Percentiles rank a stretch among this genome's conserved stretches.
phyloP scores from a whole-genome alignment of 129 eudicot species.

The Lactuca saligna region DNA sequence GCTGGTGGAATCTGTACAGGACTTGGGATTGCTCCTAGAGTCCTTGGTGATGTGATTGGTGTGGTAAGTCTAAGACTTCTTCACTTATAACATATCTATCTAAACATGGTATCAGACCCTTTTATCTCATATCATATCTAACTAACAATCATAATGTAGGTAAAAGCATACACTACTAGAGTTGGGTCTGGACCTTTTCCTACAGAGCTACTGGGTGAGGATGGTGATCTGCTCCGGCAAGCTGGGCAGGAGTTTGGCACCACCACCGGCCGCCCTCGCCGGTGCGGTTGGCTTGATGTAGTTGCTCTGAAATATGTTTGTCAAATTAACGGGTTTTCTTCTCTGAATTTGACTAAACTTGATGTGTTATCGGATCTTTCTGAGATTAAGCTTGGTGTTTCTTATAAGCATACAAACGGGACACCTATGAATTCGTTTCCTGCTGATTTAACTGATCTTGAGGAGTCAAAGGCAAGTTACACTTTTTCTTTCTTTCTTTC shows the following conservation, averaged over 20 bases:
- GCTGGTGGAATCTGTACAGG: constrained; percentile 99
- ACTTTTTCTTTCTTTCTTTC: not conserved
- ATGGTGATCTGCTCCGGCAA: constrained; percentile 70
- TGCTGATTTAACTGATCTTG: constrained; percentile 69
- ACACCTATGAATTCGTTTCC: constrained; percentile 73
- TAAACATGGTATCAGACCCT: not conserved
- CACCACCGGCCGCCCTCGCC: constrained; percentile 96
- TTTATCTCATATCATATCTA: not conserved
- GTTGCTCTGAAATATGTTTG: constrained; percentile 83
- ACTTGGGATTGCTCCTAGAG: constrained; percentile 96
- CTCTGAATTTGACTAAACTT: constrained; percentile 86
- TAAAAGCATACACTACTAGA: constrained; percentile 96
- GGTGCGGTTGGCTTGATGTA: constrained; percentile 97
- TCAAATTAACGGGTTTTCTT: constrained; percentile 82
- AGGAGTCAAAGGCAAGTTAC: constrained; percentile 66
- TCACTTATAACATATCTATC: not conserved
- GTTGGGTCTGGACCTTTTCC: constrained; percentile 99
- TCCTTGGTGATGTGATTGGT: constrained; percentile 85
- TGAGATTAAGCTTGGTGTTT: constrained; percentile 81
- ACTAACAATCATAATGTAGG: constrained; percentile 48
- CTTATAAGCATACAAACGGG: constrained; percentile 65
- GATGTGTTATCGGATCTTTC: constrained; percentile 88
- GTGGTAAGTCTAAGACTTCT: constrained; percentile 58
- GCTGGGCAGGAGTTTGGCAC: constrained; percentile 98
- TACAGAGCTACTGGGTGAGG: constrained; percentile 80